Percentiles rank a stretch among this genome's conserved stretches.
Evolutionary conservation across 2,329 filamentous ascomycete genomes (phyloP).

Genomic region (Exophiala phaeomuriformis): DNA sequence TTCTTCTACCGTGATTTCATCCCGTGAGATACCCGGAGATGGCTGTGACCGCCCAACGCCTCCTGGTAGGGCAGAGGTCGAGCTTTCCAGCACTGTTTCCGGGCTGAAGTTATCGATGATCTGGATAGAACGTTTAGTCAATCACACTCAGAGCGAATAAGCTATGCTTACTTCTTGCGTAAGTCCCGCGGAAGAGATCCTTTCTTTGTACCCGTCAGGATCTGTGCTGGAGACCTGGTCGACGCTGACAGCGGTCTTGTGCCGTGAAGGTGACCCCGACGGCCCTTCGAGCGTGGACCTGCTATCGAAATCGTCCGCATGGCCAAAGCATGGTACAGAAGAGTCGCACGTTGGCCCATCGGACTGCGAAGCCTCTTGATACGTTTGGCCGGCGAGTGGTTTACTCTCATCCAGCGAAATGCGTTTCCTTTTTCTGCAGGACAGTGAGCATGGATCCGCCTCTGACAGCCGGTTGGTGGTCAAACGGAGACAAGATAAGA

Average conservation of each 20-base stretch:
- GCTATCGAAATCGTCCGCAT: conserved; percentile 6
- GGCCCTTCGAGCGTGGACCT: conserved; percentile 6
- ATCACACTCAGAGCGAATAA: conserved; percentile 10
- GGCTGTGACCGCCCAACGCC: conserved; percentile 21
- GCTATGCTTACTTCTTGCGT: conserved; percentile 13
- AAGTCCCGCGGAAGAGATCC: conserved; percentile 15
- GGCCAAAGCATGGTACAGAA: conserved; percentile 16
- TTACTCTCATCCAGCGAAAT: not conserved
- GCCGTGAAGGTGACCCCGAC: conserved; percentile 25
- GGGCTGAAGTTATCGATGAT: conserved; percentile 21
- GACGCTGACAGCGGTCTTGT: conserved; percentile 10
- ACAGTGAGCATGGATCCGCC: not conserved
- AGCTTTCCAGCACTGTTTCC: conserved; percentile 15
- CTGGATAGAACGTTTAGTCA: conserved; percentile 19
- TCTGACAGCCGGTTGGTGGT: not conserved
- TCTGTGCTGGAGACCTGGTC: conserved; percentile 11
- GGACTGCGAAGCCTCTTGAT: not conserved
- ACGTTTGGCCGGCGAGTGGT: not conserved
- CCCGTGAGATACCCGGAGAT: conserved; percentile 30
- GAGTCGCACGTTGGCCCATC: conserved; percentile 1
- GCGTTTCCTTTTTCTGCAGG: conserved; percentile 1
- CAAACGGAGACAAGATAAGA: no score
- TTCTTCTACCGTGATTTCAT: conserved; percentile 14
- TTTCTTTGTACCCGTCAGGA: conserved; percentile 13
- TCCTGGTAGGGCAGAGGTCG: conserved; percentile 16